These are phyloP conservation scores for Roridomyces roridus DNA, from an alignment of 768 basidiomycete genomes.

Conservation along the genomic window DNA sequence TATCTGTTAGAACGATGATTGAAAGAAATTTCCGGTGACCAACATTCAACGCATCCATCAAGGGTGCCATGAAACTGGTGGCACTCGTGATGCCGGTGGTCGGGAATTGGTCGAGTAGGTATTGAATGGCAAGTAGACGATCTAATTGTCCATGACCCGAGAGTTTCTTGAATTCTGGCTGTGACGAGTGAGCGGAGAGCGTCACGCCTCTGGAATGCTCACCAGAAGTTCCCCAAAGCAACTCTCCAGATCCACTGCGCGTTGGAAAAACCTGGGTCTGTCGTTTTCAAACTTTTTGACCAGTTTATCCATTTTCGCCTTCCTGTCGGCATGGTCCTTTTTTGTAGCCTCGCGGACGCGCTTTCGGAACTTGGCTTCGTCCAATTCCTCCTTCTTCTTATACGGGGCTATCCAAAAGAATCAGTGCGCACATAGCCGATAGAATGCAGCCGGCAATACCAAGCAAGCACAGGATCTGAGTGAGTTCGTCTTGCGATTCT, in stretches of 20 bases:
- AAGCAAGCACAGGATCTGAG: neutral
- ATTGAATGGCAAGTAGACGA: neutral
- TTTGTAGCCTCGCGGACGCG: neutral
- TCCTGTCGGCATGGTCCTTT: neutral
- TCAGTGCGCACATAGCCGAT: too few relatives aligned
- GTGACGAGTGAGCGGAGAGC: too few relatives aligned
- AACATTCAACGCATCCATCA: neutral
- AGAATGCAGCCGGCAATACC: neutral
- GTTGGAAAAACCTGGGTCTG: neutral
- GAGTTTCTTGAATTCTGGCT: neutral
- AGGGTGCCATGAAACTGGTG: neutral
- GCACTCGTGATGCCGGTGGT: too few relatives aligned
- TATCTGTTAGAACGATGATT: too few relatives aligned
- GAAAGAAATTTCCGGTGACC: too few relatives aligned
- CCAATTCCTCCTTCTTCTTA: neutral
- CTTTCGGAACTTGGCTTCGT: neutral
- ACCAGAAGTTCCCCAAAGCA: constrained; percentile 3
- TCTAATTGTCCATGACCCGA: neutral
- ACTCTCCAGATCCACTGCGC: neutral
- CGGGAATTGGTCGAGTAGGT: neutral
- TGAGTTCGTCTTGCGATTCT: constrained; percentile 7
- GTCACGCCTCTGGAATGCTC: too few relatives aligned
- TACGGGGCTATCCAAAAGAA: too few relatives aligned
- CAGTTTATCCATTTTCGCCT: neutral
- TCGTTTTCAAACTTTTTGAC: neutral